Conservation (phyloP, 331 rosid species). For the Spiraea crenata region DNA sequence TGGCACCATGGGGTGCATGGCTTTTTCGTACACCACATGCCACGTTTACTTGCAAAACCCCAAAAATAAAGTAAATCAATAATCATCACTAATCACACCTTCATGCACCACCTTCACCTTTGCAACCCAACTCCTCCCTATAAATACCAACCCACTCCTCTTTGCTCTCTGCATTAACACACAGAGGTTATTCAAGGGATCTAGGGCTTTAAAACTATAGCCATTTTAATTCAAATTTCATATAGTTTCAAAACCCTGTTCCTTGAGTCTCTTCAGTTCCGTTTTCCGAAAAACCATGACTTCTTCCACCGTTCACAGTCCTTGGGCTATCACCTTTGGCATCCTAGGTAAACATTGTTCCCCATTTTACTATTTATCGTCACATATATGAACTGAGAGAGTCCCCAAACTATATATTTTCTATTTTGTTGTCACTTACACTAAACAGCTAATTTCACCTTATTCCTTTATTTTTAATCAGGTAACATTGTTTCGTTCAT, state of each 20-base stretch:
- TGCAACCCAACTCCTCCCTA: slow-evolving; percentile 18
- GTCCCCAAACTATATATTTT: no score
- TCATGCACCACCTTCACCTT: slow-evolving; percentile 35
- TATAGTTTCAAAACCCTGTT: background rate
- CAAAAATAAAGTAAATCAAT: slow-evolving; percentile 16
- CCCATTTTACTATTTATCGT: no score
- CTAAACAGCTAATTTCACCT: background rate
- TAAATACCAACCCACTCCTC: slow-evolving; percentile 28
- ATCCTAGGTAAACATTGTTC: slow-evolving; percentile 45
- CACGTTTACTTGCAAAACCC: slow-evolving; percentile 19
- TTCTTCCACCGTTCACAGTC: background rate
- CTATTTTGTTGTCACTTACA: no score
- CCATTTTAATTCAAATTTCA: no score
- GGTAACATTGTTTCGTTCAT: slow-evolving; percentile 79
- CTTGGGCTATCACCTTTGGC: slow-evolving; percentile 49
- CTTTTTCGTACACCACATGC: slow-evolving; percentile 21
- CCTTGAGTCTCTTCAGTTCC: slow-evolving; percentile 5
- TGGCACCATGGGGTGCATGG: slow-evolving; percentile 49
- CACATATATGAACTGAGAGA: no score
- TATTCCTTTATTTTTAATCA: slow-evolving; percentile 1
- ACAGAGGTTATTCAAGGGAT: no score
- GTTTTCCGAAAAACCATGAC: slow-evolving; percentile 4
- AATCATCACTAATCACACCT: slow-evolving; percentile 33
- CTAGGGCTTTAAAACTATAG: no score
- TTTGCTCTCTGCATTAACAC: no score